Base-by-base conservation (phyloP, 1,284 basidiomycete genomes). In the Xerocomus cyaneibrunnescens region DNA sequence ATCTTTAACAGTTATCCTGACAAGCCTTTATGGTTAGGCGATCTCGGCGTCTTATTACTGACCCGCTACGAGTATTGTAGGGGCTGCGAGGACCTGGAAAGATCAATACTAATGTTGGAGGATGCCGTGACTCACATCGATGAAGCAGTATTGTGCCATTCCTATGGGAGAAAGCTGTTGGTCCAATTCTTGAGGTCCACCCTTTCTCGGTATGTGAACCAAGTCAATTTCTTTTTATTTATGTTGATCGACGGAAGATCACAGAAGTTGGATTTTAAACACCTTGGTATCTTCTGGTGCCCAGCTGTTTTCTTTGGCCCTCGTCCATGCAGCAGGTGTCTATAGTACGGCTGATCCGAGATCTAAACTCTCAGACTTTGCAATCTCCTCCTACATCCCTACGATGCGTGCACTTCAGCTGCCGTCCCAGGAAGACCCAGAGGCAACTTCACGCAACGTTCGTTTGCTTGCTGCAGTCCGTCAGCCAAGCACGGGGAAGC, bases 281-380 rank as follows among this genome's bases (percentile, higher is more conserved):
- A 36, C 7, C 31, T 45, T 30, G 49, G 48, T 6, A 38, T 57
- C 7, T 59, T 54, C 21, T 59, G 57, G 56, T 59, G 55, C 7
- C 41, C 45, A 4, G n/a, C 45, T 1, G 0, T 60, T 60, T 7
- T 28, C 50, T 1, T 45, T 45, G 28, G 55, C 54, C 21, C 58
- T 55, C 6, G 54, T 60, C 19, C 56, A 61, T 14, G 58, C 58
- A 1, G 55, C 58, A 10, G 58, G 56, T 5, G 3, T 36, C 10
- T 47, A 58, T 37, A 14, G 9, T 7, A 1, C 16, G 3, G 3
- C 13, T 2, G 23, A 48, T 21, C 25, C 16, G 0, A 47, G 46
- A 0, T 13, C 28, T 1, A 57, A 49, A 13, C n/a, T 55, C 1
- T 60, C 58, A 0, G 50, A 57, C 2, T 58, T 58, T 31, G 50